phyloP scores from a whole-genome alignment of 768 basidiomycete genomes.

The Tricholoma terreum region DNA sequence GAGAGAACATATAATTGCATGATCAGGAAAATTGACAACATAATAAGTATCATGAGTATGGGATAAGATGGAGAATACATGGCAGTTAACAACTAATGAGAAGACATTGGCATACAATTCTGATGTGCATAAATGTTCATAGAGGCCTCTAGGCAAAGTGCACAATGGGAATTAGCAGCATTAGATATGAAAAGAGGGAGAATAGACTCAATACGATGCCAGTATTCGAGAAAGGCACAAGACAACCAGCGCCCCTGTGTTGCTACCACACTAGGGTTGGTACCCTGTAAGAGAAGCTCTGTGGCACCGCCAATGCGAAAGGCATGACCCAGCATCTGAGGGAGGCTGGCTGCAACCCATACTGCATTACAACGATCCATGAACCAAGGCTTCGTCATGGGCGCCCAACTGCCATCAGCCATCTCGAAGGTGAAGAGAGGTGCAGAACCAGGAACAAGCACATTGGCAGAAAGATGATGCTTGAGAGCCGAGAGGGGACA shows the following conservation, averaged over 20 bases:
- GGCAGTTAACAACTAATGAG: neutral
- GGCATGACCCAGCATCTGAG: neutral
- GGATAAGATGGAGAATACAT: too few relatives aligned
- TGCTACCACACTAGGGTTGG: neutral
- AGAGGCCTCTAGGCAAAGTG: neutral
- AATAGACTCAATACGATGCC: slow-evolving; percentile 1
- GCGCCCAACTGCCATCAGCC: too few relatives aligned
- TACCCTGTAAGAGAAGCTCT: slow-evolving; percentile 2
- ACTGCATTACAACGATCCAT: neutral
- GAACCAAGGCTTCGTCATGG: slow-evolving; percentile 5
- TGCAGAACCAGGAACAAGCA: neutral
- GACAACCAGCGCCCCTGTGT: slow-evolving; percentile 5
- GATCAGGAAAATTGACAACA: too few relatives aligned
- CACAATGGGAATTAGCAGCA: too few relatives aligned
- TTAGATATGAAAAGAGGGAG: too few relatives aligned
- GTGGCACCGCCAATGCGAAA: too few relatives aligned
- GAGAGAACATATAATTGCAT: too few relatives aligned
- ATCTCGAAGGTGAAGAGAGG: slow-evolving; percentile 8
- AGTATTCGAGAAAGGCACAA: slow-evolving; percentile 7
- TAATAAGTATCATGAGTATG: too few relatives aligned
- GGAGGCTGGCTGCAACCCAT: too few relatives aligned
- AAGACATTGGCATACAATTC: neutral
- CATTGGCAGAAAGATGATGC: slow-evolving; percentile 1
- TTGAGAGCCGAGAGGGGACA: too few relatives aligned
- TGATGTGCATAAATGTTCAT: neutral